phyloP scores from a whole-genome alignment of 805 yeast species.

The Tetrapisispora phaffii region DNA sequence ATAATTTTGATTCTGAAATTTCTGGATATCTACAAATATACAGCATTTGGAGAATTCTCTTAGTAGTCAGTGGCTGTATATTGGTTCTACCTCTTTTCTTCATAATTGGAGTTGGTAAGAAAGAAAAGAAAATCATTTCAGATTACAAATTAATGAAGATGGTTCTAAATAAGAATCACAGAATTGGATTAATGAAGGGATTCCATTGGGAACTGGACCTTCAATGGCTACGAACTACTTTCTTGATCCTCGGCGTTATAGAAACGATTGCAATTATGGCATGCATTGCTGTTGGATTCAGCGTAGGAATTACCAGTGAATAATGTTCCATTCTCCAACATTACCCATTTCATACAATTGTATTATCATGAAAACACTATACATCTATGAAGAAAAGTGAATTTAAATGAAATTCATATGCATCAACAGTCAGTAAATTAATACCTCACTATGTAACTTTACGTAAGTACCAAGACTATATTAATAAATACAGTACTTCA shows the following conservation, averaged over 20 bases:
- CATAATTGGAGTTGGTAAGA: conserved; percentile 15
- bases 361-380: no score
- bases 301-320: conserved; percentile 29
- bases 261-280: conserved; percentile 28
- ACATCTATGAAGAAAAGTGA: no score
- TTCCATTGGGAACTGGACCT: conserved; percentile 26
- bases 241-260: conserved; percentile 27
- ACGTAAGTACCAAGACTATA: no score
- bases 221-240: conserved; percentile 23
- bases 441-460: no score
- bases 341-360: neutral
- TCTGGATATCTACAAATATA: conserved; percentile 16
- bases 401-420: no score
- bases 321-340: neutral
- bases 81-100: conserved; percentile 25
- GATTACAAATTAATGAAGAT: conserved; percentile 21
- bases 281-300: conserved; percentile 37
- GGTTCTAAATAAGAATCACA: conserved; percentile 18
- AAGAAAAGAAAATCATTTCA: conserved; percentile 11
- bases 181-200: conserved; percentile 20
- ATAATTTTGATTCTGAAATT: conserved; percentile 17
- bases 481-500: no score
- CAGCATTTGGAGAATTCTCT: conserved; percentile 14
- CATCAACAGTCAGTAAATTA: no score
- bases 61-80: conserved; percentile 13